Evolutionary conservation across 139 green algal species (phyloP).

Genomic region (Chlamydomonas eustigma): DNA sequence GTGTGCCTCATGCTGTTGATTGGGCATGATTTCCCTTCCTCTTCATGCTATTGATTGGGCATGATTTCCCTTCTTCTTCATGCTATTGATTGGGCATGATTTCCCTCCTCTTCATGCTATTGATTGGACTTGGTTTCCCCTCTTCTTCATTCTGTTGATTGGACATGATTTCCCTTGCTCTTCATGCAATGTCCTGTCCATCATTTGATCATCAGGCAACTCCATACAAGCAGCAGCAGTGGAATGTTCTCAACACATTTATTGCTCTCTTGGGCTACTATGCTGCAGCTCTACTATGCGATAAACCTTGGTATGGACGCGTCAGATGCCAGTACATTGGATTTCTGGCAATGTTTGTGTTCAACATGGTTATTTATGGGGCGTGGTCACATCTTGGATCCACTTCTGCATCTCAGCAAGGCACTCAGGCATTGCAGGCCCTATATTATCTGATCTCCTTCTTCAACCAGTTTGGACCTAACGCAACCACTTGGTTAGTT

Average conservation of each 20-base stretch:
- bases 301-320: slow-evolving; percentile 45
- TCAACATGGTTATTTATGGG: slow-evolving; percentile 23
- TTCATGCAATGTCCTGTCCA: no score
- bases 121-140: no score
- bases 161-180: not conserved
- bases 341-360: slow-evolving; percentile 32
- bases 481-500: slow-evolving; percentile 52
- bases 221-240: slow-evolving; percentile 34
- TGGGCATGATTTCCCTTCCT: no score
- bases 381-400: slow-evolving; percentile 12
- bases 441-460: slow-evolving; percentile 76
- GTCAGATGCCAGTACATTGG: slow-evolving; percentile 27
- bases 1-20: no score
- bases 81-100: no score
- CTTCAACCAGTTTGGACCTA: slow-evolving; percentile 69
- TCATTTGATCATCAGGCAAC: no score
- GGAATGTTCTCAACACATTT: slow-evolving; percentile 65
- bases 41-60: no score
- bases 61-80: no score
- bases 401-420: not conserved
- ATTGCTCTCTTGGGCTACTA: slow-evolving; percentile 68
- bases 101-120: no score
- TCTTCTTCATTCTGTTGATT: no score
- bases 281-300: slow-evolving; percentile 51
- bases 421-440: slow-evolving; percentile 45